A percentile compares a stretch with the other conserved stretches of the same genome.
These are phyloP conservation scores for Dendrobium nobile DNA, from an alignment of 106 monocot genomes.

Conservation along the genomic window DNA sequence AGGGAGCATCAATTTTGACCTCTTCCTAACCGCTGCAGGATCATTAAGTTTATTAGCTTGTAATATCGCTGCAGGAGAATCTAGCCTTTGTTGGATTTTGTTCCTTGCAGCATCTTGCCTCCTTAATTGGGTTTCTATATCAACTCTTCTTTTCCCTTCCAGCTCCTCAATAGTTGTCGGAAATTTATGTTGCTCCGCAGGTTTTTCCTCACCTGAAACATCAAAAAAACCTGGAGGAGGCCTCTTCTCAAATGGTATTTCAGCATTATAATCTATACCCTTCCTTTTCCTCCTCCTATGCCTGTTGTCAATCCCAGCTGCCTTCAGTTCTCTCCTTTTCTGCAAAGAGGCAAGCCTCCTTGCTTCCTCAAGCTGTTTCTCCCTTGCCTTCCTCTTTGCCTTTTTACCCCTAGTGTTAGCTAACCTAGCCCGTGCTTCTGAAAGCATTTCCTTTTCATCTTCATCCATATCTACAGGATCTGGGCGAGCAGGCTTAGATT, in stretches of 20 bases:
- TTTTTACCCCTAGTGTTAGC: conserved; percentile 97
- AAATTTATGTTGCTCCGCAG: conserved; percentile 51
- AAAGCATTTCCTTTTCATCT: conserved; percentile 99
- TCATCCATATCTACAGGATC: conserved; percentile 99
- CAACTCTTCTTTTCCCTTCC: conserved; percentile 89
- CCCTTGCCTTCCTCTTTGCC: conserved; percentile 96
- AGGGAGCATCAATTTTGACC: conserved; percentile 91
- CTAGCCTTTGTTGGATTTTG: conserved; percentile 86
- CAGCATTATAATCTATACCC: conserved; percentile 96
- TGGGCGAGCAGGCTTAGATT: conserved; percentile 94
- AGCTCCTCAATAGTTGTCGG: conserved; percentile 95
- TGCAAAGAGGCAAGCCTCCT: conserved; percentile 96
- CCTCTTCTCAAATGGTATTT: conserved; percentile 97
- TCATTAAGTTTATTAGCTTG: conserved; percentile 97
- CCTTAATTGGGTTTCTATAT: conserved; percentile 81
- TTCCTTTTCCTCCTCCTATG: conserved; percentile 79
- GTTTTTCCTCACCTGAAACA: conserved; percentile 67
- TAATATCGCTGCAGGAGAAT: conserved; percentile 85
- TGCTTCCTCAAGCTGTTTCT: conserved; percentile 98
- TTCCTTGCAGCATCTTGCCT: conserved; percentile 95
- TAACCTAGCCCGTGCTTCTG: conserved; percentile 92
- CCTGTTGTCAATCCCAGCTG: conserved; percentile 84
- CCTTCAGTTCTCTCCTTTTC: conserved; percentile 93
- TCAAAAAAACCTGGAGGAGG: conserved; percentile 97
- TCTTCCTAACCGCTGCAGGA: conserved; percentile 89